These are phyloP conservation scores for Tephrocybe sp. DNA, from an alignment of 768 basidiomycete genomes.

Conservation along the genomic window DNA sequence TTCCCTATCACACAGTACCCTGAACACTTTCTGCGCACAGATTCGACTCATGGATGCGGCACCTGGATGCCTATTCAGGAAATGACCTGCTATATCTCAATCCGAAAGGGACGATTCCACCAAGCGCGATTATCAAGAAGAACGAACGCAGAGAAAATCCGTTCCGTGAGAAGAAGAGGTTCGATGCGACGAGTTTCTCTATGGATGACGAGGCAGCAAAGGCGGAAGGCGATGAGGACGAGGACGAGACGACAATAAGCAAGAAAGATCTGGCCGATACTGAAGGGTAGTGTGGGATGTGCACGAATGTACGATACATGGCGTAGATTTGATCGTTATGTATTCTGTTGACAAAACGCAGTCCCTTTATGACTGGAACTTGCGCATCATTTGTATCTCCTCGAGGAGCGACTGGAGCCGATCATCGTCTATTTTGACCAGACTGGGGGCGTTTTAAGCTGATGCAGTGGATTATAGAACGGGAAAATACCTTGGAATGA, in stretches of 20 bases:
- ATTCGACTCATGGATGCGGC: constrained; percentile 84
- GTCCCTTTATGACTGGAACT: constrained; percentile 83
- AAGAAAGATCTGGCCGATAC: constrained; percentile 49
- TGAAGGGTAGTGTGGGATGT: constrained; percentile 45
- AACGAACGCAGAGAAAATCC: constrained; percentile 56
- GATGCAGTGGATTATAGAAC: neutral
- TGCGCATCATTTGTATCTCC: constrained; percentile 88
- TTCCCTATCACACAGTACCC: neutral
- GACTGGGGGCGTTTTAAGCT: constrained; percentile 38
- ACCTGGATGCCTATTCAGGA: constrained; percentile 74
- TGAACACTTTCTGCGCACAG: constrained; percentile 42
- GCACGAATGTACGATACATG: too few relatives aligned
- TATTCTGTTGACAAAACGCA: too few relatives aligned
- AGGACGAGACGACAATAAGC: constrained; percentile 36
- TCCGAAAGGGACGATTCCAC: constrained; percentile 73
- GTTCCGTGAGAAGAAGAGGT: constrained; percentile 68
- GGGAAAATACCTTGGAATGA: constrained; percentile 71
- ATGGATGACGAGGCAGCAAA: constrained; percentile 28
- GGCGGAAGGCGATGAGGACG: constrained; percentile 33
- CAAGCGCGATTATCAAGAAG: constrained; percentile 63
- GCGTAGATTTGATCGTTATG: too few relatives aligned
- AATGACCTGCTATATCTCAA: constrained; percentile 80
- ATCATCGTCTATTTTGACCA: constrained; percentile 89
- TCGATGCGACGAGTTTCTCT: constrained; percentile 62
- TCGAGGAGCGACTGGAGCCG: constrained; percentile 77